Evolutionary conservation across 2,329 filamentous ascomycete species (phyloP).

Genomic region (Ceratocystis huliohia): DNA sequence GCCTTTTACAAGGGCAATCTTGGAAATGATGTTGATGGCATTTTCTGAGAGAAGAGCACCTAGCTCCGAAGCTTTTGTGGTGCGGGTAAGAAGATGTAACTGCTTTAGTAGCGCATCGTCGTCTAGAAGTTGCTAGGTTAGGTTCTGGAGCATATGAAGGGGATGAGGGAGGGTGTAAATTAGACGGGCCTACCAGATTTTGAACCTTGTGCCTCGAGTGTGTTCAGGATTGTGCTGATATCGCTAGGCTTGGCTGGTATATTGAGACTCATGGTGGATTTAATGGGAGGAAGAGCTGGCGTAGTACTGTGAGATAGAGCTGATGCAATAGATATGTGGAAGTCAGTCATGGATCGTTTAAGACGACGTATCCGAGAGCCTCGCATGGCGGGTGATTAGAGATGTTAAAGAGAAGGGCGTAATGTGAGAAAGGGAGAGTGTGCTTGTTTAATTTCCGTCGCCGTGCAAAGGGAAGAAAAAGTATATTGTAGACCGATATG

Average conservation of each 20-base stretch:
- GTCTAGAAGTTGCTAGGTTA: constrained; percentile 8
- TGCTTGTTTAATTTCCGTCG: not conserved
- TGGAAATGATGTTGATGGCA: constrained; percentile 16
- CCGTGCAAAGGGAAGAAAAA: not conserved
- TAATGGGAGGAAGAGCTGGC: not conserved
- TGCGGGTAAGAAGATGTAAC: constrained; percentile 18
- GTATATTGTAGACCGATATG: not conserved
- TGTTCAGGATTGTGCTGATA: constrained; percentile 15
- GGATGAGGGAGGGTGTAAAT: not conserved
- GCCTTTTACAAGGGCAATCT: constrained; percentile 19
- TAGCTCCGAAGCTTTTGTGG: constrained; percentile 12
- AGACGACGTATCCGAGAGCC: constrained; percentile 16
- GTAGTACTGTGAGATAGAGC: constrained; percentile 12
- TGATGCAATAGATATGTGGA: constrained; percentile 18
- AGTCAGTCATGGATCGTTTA: constrained; percentile 16
- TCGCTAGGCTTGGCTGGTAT: constrained; percentile 16
- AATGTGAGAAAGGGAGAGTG: not conserved
- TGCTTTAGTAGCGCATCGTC: constrained; percentile 19
- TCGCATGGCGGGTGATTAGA: constrained; percentile 16
- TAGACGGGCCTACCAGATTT: constrained; percentile 14
- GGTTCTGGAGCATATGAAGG: not conserved
- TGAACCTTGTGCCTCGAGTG: constrained; percentile 11
- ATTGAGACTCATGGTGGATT: not conserved
- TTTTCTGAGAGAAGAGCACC: constrained; percentile 13
- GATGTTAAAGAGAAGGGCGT: constrained; percentile 11